Evolutionary conservation across 352 stramenopile genomes (phyloP).

Genomic region (Blastocystis sp.): DNA sequence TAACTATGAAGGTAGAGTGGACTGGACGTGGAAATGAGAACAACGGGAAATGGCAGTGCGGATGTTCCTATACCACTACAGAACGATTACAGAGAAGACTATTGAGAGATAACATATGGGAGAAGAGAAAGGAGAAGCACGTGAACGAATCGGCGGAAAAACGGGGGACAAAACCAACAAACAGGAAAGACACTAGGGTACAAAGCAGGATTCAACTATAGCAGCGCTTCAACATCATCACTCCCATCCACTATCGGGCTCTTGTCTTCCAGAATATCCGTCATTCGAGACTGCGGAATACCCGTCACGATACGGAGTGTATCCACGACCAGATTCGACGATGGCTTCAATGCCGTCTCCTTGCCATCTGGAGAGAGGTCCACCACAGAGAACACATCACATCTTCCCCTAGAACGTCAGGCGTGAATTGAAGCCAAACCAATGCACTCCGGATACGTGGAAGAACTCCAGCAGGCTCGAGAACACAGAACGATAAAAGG

Average conservation of each 20-base stretch:
- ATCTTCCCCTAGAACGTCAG: neutral
- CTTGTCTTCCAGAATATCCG: slow-evolving; percentile 43
- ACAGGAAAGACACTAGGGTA: neutral
- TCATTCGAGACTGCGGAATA: slow-evolving; percentile 50
- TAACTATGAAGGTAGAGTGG: too few relatives aligned
- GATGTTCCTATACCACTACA: too few relatives aligned
- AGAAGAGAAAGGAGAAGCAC: neutral
- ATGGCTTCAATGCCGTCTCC: neutral
- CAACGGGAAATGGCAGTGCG: too few relatives aligned
- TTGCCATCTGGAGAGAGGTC: neutral
- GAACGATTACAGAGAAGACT: too few relatives aligned
- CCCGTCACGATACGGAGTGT: slow-evolving; percentile 53
- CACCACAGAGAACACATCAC: slow-evolving; percentile 12
- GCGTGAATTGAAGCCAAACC: neutral
- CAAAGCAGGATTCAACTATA: neutral
- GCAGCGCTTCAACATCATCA: neutral
- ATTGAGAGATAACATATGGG: too few relatives aligned
- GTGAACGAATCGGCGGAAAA: neutral
- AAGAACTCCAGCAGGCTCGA: slow-evolving; percentile 51
- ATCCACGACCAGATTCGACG: slow-evolving; percentile 65
- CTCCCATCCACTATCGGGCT: neutral
- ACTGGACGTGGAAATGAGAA: too few relatives aligned
- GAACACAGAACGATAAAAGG: slow-evolving; percentile 37
- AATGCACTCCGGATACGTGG: slow-evolving; percentile 33
- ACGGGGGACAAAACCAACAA: neutral